Conservation (phyloP, 2,329 filamentous ascomycete species). For the Talaromyces pinophilus region DNA sequence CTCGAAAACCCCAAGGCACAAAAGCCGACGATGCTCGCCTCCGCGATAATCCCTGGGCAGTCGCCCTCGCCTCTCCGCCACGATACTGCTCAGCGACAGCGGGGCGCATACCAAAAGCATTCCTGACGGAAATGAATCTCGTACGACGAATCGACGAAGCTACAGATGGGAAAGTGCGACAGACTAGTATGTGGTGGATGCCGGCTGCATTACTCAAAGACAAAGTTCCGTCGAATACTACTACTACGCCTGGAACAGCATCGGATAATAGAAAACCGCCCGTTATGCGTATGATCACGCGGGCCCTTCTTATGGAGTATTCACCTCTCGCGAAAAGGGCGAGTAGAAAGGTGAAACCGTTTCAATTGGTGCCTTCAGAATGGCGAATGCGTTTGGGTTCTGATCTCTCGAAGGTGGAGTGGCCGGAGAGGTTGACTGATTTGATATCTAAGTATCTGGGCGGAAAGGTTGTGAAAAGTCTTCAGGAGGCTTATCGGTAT, state of each 20-base stretch:
- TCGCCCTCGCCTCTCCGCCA: conserved; percentile 40
- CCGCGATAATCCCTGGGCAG: conserved; percentile 44
- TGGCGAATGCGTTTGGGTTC: conserved; percentile 25
- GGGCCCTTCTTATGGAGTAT: conserved; percentile 30
- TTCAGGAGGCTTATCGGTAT: conserved; percentile 37
- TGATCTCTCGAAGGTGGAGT: conserved; percentile 40
- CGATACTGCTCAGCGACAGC: conserved; percentile 39
- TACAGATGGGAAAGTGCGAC: neutral
- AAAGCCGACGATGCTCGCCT: conserved; percentile 33
- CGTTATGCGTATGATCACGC: conserved; percentile 33
- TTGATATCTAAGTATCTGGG: conserved; percentile 44
- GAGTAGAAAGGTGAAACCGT: conserved; percentile 17
- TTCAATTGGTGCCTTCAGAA: conserved; percentile 1
- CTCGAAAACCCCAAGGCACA: conserved; percentile 31
- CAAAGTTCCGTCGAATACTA: conserved; percentile 27
- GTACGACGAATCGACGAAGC: conserved; percentile 33
- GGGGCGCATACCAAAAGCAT: conserved; percentile 35
- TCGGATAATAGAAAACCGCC: conserved; percentile 22
- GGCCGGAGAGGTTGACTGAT: conserved; percentile 52
- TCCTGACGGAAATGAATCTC: conserved; percentile 41
- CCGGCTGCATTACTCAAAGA: conserved; percentile 37
- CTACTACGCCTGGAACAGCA: neutral
- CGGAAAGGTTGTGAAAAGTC: conserved; percentile 36
- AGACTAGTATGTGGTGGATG: conserved; percentile 34
- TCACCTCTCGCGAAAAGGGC: conserved; percentile 14